Evolutionary conservation across 2,329 filamentous ascomycete genomes (phyloP).

Genomic region (Rutstroemia sp.): DNA sequence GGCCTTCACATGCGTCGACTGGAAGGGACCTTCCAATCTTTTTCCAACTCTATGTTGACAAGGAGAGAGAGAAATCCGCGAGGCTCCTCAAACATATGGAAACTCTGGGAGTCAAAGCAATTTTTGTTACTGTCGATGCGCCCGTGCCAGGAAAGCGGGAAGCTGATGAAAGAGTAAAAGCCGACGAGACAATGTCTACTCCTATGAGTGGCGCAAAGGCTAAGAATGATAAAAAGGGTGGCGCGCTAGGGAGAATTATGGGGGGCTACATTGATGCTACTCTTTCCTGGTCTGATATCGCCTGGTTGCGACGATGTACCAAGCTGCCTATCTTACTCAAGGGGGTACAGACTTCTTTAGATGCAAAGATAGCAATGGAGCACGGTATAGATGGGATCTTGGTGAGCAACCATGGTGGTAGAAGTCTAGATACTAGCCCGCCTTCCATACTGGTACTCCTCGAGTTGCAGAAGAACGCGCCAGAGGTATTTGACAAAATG

Average conservation of each 20-base stretch:
- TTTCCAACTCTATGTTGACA: conserved; percentile 58
- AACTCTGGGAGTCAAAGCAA: conserved; percentile 40
- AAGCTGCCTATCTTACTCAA: conserved; percentile 56
- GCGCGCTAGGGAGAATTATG: conserved; percentile 48
- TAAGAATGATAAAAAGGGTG: conserved; percentile 46
- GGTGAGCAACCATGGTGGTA: conserved; percentile 63
- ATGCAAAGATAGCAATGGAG: conserved; percentile 54
- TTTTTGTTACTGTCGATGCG: conserved; percentile 53
- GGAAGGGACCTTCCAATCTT: conserved; percentile 30
- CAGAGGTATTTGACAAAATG: conserved; percentile 50
- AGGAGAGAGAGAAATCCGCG: conserved; percentile 44
- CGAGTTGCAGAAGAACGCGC: conserved; percentile 55
- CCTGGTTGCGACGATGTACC: conserved; percentile 54
- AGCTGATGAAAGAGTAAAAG: conserved; percentile 38
- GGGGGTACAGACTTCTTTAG: conserved; percentile 60
- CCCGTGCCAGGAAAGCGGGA: conserved; percentile 49
- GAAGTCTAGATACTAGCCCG: conserved; percentile 44
- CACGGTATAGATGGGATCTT: conserved; percentile 60
- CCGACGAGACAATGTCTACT: conserved; percentile 39
- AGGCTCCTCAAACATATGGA: conserved; percentile 40
- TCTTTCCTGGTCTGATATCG: conserved; percentile 56
- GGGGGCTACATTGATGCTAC: conserved; percentile 49
- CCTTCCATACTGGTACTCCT: conserved; percentile 52
- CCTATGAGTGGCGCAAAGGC: conserved; percentile 44
- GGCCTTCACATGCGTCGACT: conserved; percentile 16